Evolutionary conservation across 2,329 filamentous ascomycete genomes (phyloP).

Genomic region (Huntiella savannae): DNA sequence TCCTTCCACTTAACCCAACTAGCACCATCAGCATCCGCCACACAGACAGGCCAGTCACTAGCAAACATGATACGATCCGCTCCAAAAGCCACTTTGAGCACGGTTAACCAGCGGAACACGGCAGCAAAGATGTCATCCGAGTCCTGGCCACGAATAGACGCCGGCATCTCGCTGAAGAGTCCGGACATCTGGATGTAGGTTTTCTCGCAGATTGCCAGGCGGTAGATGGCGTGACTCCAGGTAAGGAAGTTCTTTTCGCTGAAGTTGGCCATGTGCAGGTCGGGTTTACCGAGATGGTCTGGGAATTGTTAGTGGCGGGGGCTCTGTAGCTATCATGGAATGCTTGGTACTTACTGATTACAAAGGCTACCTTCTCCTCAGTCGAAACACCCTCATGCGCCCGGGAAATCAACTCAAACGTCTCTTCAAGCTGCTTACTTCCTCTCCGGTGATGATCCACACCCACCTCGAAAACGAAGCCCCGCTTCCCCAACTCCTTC

Average conservation of each 20-base stretch:
- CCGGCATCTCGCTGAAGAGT: slow-evolving; percentile 59
- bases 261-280: slow-evolving; percentile 44
- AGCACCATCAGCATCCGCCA: slow-evolving; percentile 27
- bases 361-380: slow-evolving; percentile 41
- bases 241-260: slow-evolving; percentile 39
- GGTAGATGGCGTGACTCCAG: slow-evolving; percentile 51
- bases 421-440: slow-evolving; percentile 52
- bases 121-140: slow-evolving; percentile 40
- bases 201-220: slow-evolving; percentile 41
- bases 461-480: slow-evolving; percentile 62
- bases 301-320: background rate
- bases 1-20: slow-evolving; percentile 62
- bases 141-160: slow-evolving; percentile 28
- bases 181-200: slow-evolving; percentile 91
- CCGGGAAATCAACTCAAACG: slow-evolving; percentile 47
- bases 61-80: slow-evolving; percentile 66
- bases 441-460: slow-evolving; percentile 66
- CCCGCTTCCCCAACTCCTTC: slow-evolving; percentile 42
- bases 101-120: slow-evolving; percentile 51
- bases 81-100: slow-evolving; percentile 55
- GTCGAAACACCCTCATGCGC: slow-evolving; percentile 43
- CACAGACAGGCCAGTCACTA: slow-evolving; percentile 87
- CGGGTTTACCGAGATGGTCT: slow-evolving; percentile 86
- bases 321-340: background rate
- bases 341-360: slow-evolving; percentile 37